Conservation (phyloP, 2,329 filamentous ascomycete species). For the Fusarium palustre region DNA sequence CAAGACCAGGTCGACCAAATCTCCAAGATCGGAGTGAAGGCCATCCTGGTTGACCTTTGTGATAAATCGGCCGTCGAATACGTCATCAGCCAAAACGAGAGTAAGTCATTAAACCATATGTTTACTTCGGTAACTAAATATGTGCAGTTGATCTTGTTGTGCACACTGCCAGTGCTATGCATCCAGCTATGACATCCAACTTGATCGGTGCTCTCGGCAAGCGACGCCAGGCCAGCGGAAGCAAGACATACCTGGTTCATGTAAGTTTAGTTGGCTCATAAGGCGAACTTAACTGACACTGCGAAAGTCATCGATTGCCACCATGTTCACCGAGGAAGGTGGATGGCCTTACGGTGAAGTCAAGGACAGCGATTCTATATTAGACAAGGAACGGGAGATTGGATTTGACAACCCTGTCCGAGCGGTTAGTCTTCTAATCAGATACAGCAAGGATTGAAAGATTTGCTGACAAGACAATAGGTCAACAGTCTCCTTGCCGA, state of each 20-base stretch:
- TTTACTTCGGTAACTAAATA: not conserved
- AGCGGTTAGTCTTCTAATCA: constrained; percentile 40
- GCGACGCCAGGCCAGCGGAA: constrained; percentile 43
- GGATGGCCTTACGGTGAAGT: constrained; percentile 51
- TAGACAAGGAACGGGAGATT: constrained; percentile 49
- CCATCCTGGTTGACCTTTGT: constrained; percentile 49
- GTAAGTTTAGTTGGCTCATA: constrained; percentile 28
- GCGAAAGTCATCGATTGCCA: constrained; percentile 46
- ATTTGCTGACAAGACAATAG: constrained; percentile 21
- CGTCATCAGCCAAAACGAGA: constrained; percentile 42
- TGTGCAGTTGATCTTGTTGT: constrained; percentile 52
- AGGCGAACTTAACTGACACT: not conserved
- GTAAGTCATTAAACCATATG: constrained; percentile 24
- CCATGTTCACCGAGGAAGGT: constrained; percentile 44
- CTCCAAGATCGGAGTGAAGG: constrained; percentile 48
- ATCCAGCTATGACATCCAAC: constrained; percentile 41
- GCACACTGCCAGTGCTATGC: constrained; percentile 51
- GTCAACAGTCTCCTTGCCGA: constrained; percentile 48
- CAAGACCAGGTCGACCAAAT: constrained; percentile 50
- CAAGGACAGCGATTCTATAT: constrained; percentile 49
- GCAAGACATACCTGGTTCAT: constrained; percentile 51
- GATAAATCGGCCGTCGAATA: constrained; percentile 45
- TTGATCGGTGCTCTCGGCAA: constrained; percentile 52
- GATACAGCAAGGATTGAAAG: not conserved
- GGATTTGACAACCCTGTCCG: constrained; percentile 45